These are phyloP conservation scores for Hygrocybe punicea DNA, from an alignment of 768 basidiomycete genomes.

Conservation along the genomic window DNA sequence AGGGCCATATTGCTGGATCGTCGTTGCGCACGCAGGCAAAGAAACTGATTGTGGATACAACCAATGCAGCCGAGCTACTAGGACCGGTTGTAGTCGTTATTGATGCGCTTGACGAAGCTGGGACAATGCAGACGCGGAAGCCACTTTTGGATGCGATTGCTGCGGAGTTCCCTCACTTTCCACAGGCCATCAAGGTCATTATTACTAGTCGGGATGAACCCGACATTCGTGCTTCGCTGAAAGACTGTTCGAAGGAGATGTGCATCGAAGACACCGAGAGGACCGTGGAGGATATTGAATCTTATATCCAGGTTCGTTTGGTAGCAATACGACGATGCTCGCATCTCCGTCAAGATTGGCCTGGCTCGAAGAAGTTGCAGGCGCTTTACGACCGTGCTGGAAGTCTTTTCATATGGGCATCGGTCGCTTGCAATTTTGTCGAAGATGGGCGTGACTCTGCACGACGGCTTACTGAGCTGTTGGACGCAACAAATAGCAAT, in stretches of 20 bases:
- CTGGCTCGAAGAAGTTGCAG: too few species aligned
- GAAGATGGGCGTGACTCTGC: background rate
- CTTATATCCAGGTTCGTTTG: background rate
- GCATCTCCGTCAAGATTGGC: constrained; percentile 10
- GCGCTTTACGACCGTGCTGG: too few species aligned
- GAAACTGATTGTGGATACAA: constrained; percentile 4
- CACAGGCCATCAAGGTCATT: too few species aligned
- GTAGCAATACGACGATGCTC: background rate
- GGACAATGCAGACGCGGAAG: background rate
- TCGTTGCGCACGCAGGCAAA: constrained; percentile 2
- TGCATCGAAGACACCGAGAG: too few species aligned
- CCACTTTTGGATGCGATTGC: too few species aligned
- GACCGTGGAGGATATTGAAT: background rate
- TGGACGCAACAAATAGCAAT: background rate
- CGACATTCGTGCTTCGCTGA: too few species aligned
- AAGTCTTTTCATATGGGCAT: too few species aligned
- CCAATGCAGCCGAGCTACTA: background rate
- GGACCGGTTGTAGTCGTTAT: too few species aligned
- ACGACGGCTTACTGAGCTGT: background rate
- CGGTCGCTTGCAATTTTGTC: constrained; percentile 18
- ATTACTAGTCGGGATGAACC: too few species aligned
- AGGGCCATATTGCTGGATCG: constrained; percentile 1
- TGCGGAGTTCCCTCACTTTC: too few species aligned
- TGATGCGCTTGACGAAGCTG: constrained; percentile 9
- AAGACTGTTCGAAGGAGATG: too few species aligned